These are phyloP conservation scores for Triticum turgidum DNA, from an alignment of 176 grass and related monocot species.

Conservation along the genomic window DNA sequence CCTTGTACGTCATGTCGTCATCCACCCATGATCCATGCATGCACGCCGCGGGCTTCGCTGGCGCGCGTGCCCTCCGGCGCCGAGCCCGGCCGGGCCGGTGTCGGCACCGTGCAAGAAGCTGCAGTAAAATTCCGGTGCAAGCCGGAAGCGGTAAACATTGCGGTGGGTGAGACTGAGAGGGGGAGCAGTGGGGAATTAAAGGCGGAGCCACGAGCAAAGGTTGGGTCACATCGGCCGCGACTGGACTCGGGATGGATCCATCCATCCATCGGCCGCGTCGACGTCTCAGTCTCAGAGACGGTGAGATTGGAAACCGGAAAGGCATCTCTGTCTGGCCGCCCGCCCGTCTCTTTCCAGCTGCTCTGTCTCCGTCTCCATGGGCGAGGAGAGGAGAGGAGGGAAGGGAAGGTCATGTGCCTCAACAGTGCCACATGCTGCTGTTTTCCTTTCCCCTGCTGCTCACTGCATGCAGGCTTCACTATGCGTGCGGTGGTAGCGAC, in stretches of 20 bases:
- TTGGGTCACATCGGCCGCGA: constrained; percentile 26
- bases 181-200: constrained; percentile 4
- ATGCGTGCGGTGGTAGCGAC: not conserved
- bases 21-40: not conserved
- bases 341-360: constrained; percentile 28
- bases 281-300: not conserved
- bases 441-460: not conserved
- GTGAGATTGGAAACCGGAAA: constrained; percentile 31
- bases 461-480: not conserved
- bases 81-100: not conserved
- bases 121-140: constrained; percentile 4
- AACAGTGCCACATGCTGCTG: constrained; percentile 43
- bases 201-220: not conserved
- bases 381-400: not conserved
- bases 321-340: constrained; percentile 8
- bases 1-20: not conserved
- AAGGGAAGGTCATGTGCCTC: constrained; percentile 36
- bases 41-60: no score
- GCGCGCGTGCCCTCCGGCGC: not conserved
- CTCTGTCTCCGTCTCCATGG: not conserved
- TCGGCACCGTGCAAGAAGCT: not conserved
- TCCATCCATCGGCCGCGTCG: not conserved
- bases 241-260: not conserved
- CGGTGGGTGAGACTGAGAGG: not conserved
- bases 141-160: constrained; percentile 1